Conservation (phyloP, 257 asterid genomes). For the Eustoma russellianum region DNA sequence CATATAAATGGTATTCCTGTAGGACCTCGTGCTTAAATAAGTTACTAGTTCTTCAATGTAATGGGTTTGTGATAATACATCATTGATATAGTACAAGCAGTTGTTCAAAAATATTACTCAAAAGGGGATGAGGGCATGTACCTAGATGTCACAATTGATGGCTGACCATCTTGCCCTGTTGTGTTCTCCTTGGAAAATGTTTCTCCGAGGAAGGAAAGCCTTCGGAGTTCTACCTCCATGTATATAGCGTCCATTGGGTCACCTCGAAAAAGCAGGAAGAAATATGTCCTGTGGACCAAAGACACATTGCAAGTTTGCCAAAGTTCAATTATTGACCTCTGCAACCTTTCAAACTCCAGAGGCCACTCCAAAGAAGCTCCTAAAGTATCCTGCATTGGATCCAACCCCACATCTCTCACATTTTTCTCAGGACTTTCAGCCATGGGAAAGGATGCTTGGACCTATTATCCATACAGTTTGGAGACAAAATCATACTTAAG, state of each 20-base stretch:
- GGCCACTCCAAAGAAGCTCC: conserved; percentile 36
- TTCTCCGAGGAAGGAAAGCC: conserved; percentile 37
- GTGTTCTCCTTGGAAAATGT: conserved; percentile 31
- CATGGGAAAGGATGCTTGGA: conserved; percentile 11
- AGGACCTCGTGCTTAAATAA: no score
- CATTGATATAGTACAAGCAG: neutral
- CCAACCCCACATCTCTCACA: conserved; percentile 27
- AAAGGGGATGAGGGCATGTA: conserved; percentile 5
- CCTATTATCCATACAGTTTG: conserved; percentile 10
- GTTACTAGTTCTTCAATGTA: no score
- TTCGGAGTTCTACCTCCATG: conserved; percentile 44
- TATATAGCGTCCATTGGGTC: conserved; percentile 41
- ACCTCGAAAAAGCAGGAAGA: conserved; percentile 45
- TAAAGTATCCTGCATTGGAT: conserved; percentile 22
- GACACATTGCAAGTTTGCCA: conserved; percentile 46
- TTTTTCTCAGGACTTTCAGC: conserved; percentile 15
- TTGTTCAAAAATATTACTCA: no score
- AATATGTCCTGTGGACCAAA: conserved; percentile 43
- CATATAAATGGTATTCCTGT: no score
- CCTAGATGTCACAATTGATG: conserved; percentile 33
- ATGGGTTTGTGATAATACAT: no score
- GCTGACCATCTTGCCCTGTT: conserved; percentile 30
- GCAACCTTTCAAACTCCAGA: conserved; percentile 32
- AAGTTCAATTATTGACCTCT: conserved; percentile 26
- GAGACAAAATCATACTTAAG: neutral